Conservation (phyloP, 805 yeast genomes). For the Middelhovenomyces tepae region DNA sequence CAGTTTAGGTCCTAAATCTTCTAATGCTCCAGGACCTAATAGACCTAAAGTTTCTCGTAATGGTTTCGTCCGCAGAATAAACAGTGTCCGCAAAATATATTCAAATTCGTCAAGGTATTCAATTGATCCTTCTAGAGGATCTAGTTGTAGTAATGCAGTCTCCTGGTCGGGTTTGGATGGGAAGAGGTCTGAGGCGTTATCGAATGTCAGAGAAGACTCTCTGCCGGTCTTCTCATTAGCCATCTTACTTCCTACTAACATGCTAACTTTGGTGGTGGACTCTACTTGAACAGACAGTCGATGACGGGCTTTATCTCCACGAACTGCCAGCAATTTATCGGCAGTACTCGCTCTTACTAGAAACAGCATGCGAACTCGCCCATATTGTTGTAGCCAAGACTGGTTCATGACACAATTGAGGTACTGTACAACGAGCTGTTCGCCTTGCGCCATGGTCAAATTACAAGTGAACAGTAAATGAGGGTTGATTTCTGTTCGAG, state of each 20-base stretch:
- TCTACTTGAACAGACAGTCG: constrained; percentile 60
- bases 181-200: constrained; percentile 7
- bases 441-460: constrained; percentile 49
- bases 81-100: constrained; percentile 52
- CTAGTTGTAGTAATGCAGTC: constrained; percentile 50
- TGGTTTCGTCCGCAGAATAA: constrained; percentile 40
- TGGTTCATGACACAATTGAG: constrained; percentile 54
- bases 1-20: constrained; percentile 28
- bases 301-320: constrained; percentile 44
- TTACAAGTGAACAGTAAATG: constrained; percentile 52
- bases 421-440: constrained; percentile 68
- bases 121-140: constrained; percentile 37
- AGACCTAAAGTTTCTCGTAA: constrained; percentile 39
- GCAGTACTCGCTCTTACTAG: constrained; percentile 59
- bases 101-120: constrained; percentile 52
- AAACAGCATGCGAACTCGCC: constrained; percentile 65
- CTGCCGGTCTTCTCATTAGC: constrained; percentile 10
- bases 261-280: constrained; percentile 47
- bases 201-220: constrained; percentile 7
- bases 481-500: constrained; percentile 37
- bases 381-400: constrained; percentile 68
- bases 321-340: constrained; percentile 49
- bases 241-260: constrained; percentile 42
- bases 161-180: constrained; percentile 7
- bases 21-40: constrained; percentile 73